These are phyloP conservation scores for Fonsecaea multimorphosa DNA, from an alignment of 2,329 filamentous ascomycete species.

Conservation along the genomic window DNA sequence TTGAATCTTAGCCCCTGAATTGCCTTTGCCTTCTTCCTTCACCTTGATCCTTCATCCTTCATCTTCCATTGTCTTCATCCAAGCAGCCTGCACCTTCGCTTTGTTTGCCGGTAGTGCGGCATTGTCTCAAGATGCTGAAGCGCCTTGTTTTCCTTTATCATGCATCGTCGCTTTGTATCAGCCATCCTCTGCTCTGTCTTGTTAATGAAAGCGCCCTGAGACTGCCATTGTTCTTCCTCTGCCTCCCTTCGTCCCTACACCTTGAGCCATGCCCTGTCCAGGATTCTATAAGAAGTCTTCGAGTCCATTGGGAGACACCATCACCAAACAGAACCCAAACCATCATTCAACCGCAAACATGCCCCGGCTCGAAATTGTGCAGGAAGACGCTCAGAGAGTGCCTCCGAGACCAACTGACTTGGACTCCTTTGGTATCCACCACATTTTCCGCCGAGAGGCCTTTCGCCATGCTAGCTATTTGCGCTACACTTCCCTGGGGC, in stretches of 20 bases:
- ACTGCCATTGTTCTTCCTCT: slow-evolving; percentile 1
- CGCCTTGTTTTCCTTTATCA: background rate
- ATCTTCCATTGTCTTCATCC: background rate
- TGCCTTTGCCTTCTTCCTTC: too few relatives aligned
- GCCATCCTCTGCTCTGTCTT: background rate
- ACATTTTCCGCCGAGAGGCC: slow-evolving; percentile 9
- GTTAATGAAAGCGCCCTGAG: background rate
- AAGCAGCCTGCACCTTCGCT: background rate
- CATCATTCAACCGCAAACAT: background rate
- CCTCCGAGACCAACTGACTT: background rate
- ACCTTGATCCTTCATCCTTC: background rate
- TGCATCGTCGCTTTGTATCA: background rate
- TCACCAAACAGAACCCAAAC: background rate
- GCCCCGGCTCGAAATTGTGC: background rate
- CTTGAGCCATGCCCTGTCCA: background rate
- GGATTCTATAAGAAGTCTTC: background rate
- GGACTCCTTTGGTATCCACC: slow-evolving; percentile 9
- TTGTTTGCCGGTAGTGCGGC: background rate
- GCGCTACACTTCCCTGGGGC: background rate
- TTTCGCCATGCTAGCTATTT: background rate
- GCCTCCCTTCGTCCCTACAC: background rate
- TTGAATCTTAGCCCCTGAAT: background rate
- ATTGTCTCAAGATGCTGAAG: background rate
- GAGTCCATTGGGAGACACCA: background rate
- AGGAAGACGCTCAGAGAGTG: background rate